Conservation (phyloP, 2,329 filamentous ascomycete genomes). For the Colletotrichum destructivum region DNA sequence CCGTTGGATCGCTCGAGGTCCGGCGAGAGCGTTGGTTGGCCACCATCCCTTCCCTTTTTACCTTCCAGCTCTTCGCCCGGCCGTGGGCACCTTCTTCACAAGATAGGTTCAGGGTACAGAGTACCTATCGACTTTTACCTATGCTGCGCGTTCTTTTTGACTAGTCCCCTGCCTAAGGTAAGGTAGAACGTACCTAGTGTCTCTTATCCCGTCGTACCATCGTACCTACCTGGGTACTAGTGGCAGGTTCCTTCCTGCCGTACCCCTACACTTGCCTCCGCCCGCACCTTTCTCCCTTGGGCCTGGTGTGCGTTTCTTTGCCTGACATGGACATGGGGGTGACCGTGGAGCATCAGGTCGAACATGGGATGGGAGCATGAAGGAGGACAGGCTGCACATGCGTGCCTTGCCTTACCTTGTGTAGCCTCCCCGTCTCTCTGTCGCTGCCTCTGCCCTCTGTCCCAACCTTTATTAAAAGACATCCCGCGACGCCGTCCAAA, state of each 20-base stretch:
- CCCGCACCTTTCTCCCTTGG: slow-evolving; percentile 11
- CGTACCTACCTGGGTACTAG: too few species aligned
- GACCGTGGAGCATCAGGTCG: background rate
- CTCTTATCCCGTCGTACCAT: background rate
- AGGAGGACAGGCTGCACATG: slow-evolving; percentile 7
- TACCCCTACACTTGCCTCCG: slow-evolving; percentile 11
- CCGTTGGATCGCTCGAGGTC: slow-evolving; percentile 27
- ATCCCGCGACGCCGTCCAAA: slow-evolving; percentile 18
- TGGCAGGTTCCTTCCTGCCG: slow-evolving; percentile 12
- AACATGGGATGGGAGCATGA: slow-evolving; percentile 1
- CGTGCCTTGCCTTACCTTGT: background rate
- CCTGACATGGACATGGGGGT: slow-evolving; percentile 12
- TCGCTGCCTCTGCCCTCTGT: background rate
- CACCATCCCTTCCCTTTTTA: slow-evolving; percentile 9
- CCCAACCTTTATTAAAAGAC: slow-evolving; percentile 36
- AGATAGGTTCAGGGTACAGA: background rate
- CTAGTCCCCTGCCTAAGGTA: background rate
- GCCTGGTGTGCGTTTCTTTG: slow-evolving; percentile 15
- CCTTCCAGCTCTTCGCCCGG: slow-evolving; percentile 9
- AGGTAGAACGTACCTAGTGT: too few species aligned
- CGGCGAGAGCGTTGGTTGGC: slow-evolving; percentile 34
- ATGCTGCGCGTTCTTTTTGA: background rate
- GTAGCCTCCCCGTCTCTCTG: background rate
- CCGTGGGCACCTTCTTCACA: background rate
- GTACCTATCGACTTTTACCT: too few species aligned